Base-by-base conservation (phyloP, 1,284 basidiomycete genomes). In the Golubevia sp. region DNA sequence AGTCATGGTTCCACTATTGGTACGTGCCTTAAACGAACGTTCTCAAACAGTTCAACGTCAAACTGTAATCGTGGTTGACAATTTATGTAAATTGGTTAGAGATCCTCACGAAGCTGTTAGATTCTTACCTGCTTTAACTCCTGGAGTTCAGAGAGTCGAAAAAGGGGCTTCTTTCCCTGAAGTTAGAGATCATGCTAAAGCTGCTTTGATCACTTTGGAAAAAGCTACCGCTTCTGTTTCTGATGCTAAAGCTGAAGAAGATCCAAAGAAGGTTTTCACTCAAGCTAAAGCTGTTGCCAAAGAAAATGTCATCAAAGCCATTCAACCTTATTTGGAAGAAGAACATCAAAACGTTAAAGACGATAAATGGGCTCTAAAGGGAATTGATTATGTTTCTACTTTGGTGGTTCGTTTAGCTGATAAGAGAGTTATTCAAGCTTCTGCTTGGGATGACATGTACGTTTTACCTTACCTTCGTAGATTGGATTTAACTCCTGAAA, bases 1-100 rank as follows among this genome's bases (percentile, higher is more conserved):
- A 24, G 94, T 99, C 73, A 90, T 99, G 73, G 94, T 97, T 1
- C 96, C 96, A 3, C 89, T 99, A 49, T 87, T 99, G 60, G 88
- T 90, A 59, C 93, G 97, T 80, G 96, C 94, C 5, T 87, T 99
- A 72, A 96, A 96, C 82, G 96, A 98, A 85, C 89, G 96, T 71
- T 95, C 93, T 70, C 97, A 95, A 90, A 84, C 82, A 55, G 85
- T 86, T 21, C 85, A 86, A 75, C 82, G 85, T 44, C 94, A 97
- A 82, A 92, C 76, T n/a, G 77, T 79, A 52, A 91, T 99, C 60
- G 92, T 99, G 76, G 90, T 96, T 66, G 94, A 96, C 83, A 99
- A 99, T 86, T 88, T 99, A 62, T 96, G 98, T 85, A 99, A 98
- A 86, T 91, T 99, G 61, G 97, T 99, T 53, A 91, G 96, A 64